Percentiles rank a stretch among this genome's conserved stretches.
Evolutionary conservation across 805 yeast species (phyloP).

Genomic region (Maudiozyma barnettii): DNA sequence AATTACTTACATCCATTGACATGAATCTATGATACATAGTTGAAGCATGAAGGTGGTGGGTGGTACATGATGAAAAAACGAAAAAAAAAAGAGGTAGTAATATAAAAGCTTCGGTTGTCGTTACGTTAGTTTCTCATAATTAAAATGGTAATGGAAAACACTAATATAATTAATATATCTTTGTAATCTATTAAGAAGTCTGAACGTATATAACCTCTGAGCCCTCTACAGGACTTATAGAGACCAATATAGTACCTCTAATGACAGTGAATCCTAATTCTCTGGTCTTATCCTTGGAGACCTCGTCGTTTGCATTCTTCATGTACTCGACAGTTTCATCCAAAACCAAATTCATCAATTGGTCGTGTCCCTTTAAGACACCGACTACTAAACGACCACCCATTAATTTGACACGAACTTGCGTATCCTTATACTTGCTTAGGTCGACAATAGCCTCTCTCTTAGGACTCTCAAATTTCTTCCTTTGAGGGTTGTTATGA

Average conservation of each 20-base stretch:
- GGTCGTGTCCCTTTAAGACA: conserved; percentile 72
- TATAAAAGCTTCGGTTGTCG: too few relatives aligned
- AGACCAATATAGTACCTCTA: conserved; percentile 69
- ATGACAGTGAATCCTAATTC: conserved; percentile 70
- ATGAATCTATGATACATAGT: too few relatives aligned
- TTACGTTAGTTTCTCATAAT: neutral
- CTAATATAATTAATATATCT: neutral
- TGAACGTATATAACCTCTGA: conserved; percentile 26
- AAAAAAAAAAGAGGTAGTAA: too few relatives aligned
- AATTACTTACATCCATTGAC: too few relatives aligned
- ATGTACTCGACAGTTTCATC: conserved; percentile 58
- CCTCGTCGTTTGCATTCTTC: conserved; percentile 58
- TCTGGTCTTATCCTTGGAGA: conserved; percentile 54
- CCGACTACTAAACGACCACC: conserved; percentile 87
- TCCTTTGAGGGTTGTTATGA: conserved; percentile 14
- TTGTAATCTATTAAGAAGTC: conserved; percentile 5
- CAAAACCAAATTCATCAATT: conserved; percentile 67
- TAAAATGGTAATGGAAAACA: neutral
- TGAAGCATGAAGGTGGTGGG: neutral
- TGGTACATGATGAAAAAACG: neutral
- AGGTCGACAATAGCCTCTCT: conserved; percentile 84
- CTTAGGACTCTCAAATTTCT: conserved; percentile 63
- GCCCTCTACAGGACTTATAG: conserved; percentile 27
- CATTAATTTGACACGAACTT: conserved; percentile 66
- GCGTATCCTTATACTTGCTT: conserved; percentile 61